phyloP scores from a whole-genome alignment of 1,284 basidiomycete species.

The Ceratobasidium sp. region DNA sequence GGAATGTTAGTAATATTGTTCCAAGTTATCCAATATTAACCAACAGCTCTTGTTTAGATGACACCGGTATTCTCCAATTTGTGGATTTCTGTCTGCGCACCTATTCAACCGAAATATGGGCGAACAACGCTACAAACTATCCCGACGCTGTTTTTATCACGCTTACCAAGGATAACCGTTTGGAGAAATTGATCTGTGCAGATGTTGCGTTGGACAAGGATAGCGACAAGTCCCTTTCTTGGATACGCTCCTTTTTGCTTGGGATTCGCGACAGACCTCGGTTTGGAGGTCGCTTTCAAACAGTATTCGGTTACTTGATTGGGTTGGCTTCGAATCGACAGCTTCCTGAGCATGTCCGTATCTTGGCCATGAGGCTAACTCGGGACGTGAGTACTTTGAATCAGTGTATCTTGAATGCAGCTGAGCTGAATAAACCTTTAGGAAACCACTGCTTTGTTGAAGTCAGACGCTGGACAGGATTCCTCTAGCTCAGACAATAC shows the following conservation, averaged over 20 bases:
- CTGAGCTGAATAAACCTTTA: neutral
- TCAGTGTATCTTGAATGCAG: neutral
- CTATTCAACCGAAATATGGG: conserved; percentile 72
- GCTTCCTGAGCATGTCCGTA: conserved; percentile 4
- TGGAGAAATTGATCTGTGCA: conserved; percentile 64
- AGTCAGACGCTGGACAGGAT: neutral
- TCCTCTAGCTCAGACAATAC: neutral
- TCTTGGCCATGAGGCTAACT: conserved; percentile 5
- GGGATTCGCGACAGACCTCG: conserved; percentile 66
- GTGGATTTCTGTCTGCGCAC: conserved; percentile 69
- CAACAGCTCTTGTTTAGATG: conserved; percentile 64
- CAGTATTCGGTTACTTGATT: conserved; percentile 61
- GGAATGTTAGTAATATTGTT: conserved; percentile 9
- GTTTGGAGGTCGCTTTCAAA: conserved; percentile 77
- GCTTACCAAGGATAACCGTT: conserved; percentile 82
- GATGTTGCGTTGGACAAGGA: conserved; percentile 57
- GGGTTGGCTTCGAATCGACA: conserved; percentile 51
- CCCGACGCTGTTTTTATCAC: conserved; percentile 82
- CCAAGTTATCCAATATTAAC: neutral
- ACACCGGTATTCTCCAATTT: conserved; percentile 71
- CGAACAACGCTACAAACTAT: conserved; percentile 73
- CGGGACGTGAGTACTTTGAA: neutral
- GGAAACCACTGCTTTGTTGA: neutral
- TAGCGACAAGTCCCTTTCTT: conserved; percentile 65
- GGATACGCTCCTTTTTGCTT: conserved; percentile 71